phyloP scores from a whole-genome alignment of 176 grass and related monocot genomes.

The Raddia distichophylla region DNA sequence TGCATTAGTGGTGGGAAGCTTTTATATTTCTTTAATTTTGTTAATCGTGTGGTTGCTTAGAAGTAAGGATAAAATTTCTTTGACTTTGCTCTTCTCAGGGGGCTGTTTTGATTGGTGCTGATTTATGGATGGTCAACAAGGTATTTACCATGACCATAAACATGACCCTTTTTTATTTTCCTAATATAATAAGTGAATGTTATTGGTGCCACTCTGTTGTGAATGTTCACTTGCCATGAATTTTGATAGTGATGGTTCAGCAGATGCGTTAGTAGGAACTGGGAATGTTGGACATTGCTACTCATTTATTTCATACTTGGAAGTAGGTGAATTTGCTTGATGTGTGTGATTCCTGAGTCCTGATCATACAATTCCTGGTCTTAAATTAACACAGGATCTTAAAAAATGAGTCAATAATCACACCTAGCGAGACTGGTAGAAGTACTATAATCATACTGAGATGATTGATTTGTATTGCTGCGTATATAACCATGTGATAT shows the following conservation, averaged over 20 bases:
- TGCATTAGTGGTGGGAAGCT: conserved; percentile 62
- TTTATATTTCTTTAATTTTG: conserved; percentile 9
- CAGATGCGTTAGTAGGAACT: neutral
- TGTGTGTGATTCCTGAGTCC: conserved; percentile 3
- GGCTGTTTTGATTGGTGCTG: conserved; percentile 65
- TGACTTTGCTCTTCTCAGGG: conserved; percentile 60
- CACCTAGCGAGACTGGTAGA: neutral
- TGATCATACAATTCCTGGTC: neutral
- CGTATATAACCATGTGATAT: neutral
- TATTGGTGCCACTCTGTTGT: conserved; percentile 14
- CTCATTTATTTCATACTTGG: conserved; percentile 9
- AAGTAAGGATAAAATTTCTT: conserved; percentile 18
- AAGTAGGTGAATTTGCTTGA: conserved; percentile 28
- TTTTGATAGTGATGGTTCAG: conserved; percentile 14
- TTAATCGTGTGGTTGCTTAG: neutral
- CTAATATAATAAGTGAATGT: conserved; percentile 32
- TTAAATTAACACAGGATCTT: neutral
- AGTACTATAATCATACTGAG: neutral
- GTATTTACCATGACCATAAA: conserved; percentile 36
- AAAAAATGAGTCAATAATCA: neutral
- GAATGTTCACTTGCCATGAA: neutral
- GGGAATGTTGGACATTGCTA: neutral
- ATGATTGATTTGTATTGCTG: conserved; percentile 15
- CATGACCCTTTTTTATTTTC: conserved; percentile 32
- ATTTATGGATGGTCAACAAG: conserved; percentile 69